A percentile compares a stretch with the other conserved stretches of the same genome.
These are phyloP conservation scores for Torulaspora microellipsoides DNA, from an alignment of 805 yeast genomes.

Conservation along the genomic window DNA sequence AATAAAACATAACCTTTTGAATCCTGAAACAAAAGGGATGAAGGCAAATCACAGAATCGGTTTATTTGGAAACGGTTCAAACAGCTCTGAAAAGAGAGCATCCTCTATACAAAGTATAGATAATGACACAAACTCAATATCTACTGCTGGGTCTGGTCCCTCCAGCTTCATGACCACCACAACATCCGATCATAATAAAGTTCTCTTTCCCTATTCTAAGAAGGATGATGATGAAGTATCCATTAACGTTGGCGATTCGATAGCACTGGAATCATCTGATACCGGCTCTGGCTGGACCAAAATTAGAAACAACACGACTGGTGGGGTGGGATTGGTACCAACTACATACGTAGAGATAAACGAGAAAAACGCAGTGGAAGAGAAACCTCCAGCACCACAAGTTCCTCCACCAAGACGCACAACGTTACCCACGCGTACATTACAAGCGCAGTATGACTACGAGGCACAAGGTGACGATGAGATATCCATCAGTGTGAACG, in stretches of 20 bases:
- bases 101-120: conserved; percentile 8
- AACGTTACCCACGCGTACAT: conserved; percentile 36
- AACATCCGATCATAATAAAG: conserved; percentile 35
- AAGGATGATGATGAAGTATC: conserved; percentile 72
- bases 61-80: conserved; percentile 6
- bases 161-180: conserved; percentile 4
- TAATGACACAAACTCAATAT: conserved; percentile 9
- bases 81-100: conserved; percentile 2
- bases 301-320: conserved; percentile 46
- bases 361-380: conserved; percentile 15
- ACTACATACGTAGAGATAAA: conserved; percentile 62
- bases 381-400: conserved; percentile 61
- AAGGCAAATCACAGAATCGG: conserved; percentile 5
- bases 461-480: conserved; percentile 78
- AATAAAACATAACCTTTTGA: conserved; percentile 24
- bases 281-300: conserved; percentile 94
- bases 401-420: conserved; percentile 67
- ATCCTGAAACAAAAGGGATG: conserved; percentile 6
- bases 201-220: conserved; percentile 61
- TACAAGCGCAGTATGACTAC: conserved; percentile 72
- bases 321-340: conserved; percentile 75
- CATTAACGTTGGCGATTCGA: conserved; percentile 54
- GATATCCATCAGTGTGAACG: conserved; percentile 66
- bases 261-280: conserved; percentile 60
- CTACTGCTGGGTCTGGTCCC: conserved; percentile 10